These are phyloP conservation scores for Phanerochaete sordida DNA, from an alignment of 768 basidiomycete genomes.

Conservation along the genomic window DNA sequence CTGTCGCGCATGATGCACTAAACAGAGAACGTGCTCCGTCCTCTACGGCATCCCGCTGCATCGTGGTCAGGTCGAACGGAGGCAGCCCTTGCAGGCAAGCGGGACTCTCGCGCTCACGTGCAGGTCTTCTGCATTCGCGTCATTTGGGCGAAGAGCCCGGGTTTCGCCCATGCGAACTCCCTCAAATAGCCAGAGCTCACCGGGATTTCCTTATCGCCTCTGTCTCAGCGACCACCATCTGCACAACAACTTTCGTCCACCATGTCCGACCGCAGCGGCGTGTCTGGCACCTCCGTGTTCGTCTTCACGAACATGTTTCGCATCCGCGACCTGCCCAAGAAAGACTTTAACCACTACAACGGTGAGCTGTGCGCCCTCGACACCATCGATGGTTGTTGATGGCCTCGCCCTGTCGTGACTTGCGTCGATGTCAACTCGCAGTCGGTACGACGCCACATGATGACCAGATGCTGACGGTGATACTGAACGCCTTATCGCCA, in stretches of 20 bases:
- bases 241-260: not conserved
- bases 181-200: not conserved
- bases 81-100: not conserved
- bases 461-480: not conserved
- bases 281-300: not conserved
- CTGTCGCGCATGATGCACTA: not conserved
- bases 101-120: not conserved
- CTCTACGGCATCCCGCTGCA: not conserved
- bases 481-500: not conserved
- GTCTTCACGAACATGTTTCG: conserved; percentile 9
- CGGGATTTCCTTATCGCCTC: not conserved
- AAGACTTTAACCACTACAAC: conserved; percentile 8
- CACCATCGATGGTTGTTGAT: not conserved
- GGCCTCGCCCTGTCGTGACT: too few species aligned
- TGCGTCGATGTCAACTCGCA: not conserved
- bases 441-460: not conserved
- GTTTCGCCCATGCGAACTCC: not conserved
- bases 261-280: not conserved
- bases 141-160: not conserved
- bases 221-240: not conserved
- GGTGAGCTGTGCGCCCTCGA: not conserved
- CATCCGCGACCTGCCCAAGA: not conserved
- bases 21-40: not conserved
- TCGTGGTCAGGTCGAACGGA: not conserved
- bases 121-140: not conserved